Conservation (phyloP, 345 rosid species). For the Angophora floribunda region DNA sequence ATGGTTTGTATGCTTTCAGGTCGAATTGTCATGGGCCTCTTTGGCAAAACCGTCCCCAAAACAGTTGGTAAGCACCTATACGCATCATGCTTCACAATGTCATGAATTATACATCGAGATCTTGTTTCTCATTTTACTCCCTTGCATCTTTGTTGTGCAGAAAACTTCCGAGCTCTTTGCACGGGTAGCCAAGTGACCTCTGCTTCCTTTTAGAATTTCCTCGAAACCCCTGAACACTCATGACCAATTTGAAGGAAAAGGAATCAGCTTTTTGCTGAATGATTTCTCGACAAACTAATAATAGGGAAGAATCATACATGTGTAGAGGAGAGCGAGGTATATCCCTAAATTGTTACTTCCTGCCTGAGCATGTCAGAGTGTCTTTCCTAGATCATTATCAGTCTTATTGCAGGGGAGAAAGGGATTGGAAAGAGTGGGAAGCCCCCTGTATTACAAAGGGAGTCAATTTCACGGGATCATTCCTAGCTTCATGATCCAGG, state of each 20-base stretch:
- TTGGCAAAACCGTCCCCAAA: slow-evolving; percentile 85
- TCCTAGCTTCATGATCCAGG: slow-evolving; percentile 94
- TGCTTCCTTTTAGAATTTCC: slow-evolving; percentile 4
- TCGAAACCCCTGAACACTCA: neutral
- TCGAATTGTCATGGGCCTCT: slow-evolving; percentile 74
- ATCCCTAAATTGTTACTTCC: neutral
- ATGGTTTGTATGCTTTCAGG: slow-evolving; percentile 34
- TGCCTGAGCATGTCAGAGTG: neutral
- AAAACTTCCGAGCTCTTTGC: slow-evolving; percentile 95
- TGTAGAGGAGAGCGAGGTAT: neutral
- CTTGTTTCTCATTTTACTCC: neutral
- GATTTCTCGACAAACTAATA: neutral
- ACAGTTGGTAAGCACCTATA: slow-evolving; percentile 45
- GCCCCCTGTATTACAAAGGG: slow-evolving; percentile 71
- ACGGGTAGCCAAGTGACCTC: slow-evolving; percentile 76
- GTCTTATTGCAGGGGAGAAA: slow-evolving; percentile 56
- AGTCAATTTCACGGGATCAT: slow-evolving; percentile 84
- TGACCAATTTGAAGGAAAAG: neutral
- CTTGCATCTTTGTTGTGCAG: slow-evolving; percentile 32
- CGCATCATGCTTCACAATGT: neutral
- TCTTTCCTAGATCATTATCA: neutral
- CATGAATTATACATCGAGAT: neutral
- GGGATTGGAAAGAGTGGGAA: slow-evolving; percentile 81
- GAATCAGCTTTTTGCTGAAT: neutral
- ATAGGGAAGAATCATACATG: neutral